A percentile compares a stretch with the other conserved stretches of the same genome.
phyloP scores from a whole-genome alignment of 2,329 filamentous ascomycete genomes.

The Xylaria sp. region DNA sequence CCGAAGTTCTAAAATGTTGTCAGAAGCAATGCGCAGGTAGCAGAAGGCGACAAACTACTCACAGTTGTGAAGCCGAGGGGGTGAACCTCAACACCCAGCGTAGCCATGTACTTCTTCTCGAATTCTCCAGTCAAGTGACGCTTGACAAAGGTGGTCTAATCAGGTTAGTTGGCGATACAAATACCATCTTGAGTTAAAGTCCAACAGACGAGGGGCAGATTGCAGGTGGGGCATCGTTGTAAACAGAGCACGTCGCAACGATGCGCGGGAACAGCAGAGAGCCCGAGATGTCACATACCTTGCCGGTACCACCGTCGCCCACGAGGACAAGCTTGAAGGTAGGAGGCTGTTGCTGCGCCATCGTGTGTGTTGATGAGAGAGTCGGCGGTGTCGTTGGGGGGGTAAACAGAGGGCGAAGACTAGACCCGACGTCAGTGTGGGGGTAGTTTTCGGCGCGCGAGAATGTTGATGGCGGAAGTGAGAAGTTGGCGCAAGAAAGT shows the following conservation, averaged over 20 bases:
- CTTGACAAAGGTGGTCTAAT: slow-evolving; percentile 99
- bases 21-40: slow-evolving; percentile 43
- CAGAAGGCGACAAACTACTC: slow-evolving; percentile 59
- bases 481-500: slow-evolving; percentile 18
- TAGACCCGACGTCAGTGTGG: slow-evolving; percentile 41
- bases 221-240: slow-evolving; percentile 36
- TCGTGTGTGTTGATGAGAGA: slow-evolving; percentile 55
- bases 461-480: slow-evolving; percentile 18
- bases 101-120: slow-evolving; percentile 99
- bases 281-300: slow-evolving; percentile 69
- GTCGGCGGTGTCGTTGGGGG: slow-evolving; percentile 24
- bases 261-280: slow-evolving; percentile 24
- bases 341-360: slow-evolving; percentile 70
- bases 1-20: slow-evolving; percentile 77
- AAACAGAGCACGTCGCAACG: slow-evolving; percentile 25
- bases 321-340: slow-evolving; percentile 99
- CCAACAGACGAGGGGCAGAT: slow-evolving; percentile 42
- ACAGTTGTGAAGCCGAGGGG: slow-evolving; percentile 97
- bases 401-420: slow-evolving; percentile 38
- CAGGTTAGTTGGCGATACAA: slow-evolving; percentile 37
- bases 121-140: slow-evolving; percentile 99
- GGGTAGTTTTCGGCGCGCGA: slow-evolving; percentile 30
- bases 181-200: slow-evolving; percentile 26
- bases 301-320: slow-evolving; percentile 98
- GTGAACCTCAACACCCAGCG: slow-evolving; percentile 99